Conservation (phyloP, 2,329 filamentous ascomycete genomes). For the Cercospora nicotianae region DNA sequence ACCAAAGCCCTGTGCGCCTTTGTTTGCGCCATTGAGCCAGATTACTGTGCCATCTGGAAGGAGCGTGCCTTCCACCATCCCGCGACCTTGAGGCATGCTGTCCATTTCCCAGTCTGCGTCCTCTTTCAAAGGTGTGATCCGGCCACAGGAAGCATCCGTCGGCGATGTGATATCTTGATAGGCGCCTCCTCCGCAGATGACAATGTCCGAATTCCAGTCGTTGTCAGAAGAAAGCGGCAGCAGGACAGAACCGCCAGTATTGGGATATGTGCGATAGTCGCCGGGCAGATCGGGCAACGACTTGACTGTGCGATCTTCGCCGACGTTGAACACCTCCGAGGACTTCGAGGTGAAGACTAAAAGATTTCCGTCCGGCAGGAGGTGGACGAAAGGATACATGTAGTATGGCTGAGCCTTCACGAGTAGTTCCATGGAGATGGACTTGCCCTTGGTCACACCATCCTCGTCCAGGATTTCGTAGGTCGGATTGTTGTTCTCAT, state of each 20-base stretch:
- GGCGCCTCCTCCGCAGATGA: constrained; percentile 66
- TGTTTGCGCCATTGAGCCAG: constrained; percentile 60
- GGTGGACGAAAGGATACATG: constrained; percentile 64
- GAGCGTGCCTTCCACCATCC: constrained; percentile 61
- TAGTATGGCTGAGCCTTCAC: constrained; percentile 54
- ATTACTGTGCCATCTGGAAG: constrained; percentile 61
- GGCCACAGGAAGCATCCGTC: constrained; percentile 63
- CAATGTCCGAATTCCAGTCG: constrained; percentile 58
- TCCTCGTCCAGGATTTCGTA: constrained; percentile 58
- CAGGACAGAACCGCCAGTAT: constrained; percentile 63
- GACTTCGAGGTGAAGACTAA: constrained; percentile 60
- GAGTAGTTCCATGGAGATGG: constrained; percentile 55
- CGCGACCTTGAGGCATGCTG: constrained; percentile 57
- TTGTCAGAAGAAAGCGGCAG: constrained; percentile 62
- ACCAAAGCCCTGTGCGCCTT: constrained; percentile 61
- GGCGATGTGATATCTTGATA: constrained; percentile 62
- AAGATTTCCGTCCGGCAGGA: constrained; percentile 57
- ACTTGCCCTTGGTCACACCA: constrained; percentile 51
- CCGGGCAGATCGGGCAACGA: constrained; percentile 63
- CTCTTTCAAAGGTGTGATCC: constrained; percentile 57
- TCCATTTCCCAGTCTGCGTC: constrained; percentile 65
- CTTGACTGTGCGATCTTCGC: constrained; percentile 57
- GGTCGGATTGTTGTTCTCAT: constrained; percentile 63
- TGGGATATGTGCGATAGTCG: constrained; percentile 65
- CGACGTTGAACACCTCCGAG: constrained; percentile 56